These are phyloP conservation scores for Alternaria sp. DNA, from an alignment of 2,329 filamentous ascomycete genomes.

Conservation along the genomic window DNA sequence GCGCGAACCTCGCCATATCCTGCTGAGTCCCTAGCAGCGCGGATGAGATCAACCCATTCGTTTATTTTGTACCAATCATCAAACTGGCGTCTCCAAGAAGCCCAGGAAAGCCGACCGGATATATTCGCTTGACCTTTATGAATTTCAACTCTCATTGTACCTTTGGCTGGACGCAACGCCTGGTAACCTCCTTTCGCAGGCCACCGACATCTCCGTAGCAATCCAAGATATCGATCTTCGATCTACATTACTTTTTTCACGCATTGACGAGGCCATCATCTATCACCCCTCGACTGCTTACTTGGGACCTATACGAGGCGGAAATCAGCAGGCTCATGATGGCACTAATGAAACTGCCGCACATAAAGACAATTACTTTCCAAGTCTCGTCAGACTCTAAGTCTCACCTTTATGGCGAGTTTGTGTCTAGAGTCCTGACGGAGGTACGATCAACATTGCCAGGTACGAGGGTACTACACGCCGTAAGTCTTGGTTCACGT, in stretches of 20 bases:
- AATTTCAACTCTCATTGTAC: background rate
- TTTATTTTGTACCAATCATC: background rate
- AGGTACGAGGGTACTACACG: background rate
- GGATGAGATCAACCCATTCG: background rate
- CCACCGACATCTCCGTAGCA: background rate
- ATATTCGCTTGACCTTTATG: background rate
- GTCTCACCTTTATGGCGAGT: background rate
- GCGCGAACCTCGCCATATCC: background rate
- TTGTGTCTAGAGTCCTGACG: background rate
- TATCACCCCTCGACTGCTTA: background rate
- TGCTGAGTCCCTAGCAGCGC: background rate
- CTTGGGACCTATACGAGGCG: background rate
- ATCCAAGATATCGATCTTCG: background rate
- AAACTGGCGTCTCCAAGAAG: background rate
- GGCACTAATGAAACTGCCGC: background rate
- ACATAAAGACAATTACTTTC: background rate
- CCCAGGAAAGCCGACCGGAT: background rate
- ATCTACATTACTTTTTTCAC: background rate
- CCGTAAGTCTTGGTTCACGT: background rate
- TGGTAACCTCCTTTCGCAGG: background rate
- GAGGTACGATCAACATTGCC: rapidly evolving
- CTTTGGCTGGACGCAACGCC: background rate
- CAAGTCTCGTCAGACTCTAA: background rate
- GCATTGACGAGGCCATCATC: background rate
- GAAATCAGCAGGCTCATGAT: background rate